A percentile compares a stretch with the other conserved stretches of the same genome.
Conservation (phyloP, 352 stramenopile species). For the Phytopythium boreale region DNA sequence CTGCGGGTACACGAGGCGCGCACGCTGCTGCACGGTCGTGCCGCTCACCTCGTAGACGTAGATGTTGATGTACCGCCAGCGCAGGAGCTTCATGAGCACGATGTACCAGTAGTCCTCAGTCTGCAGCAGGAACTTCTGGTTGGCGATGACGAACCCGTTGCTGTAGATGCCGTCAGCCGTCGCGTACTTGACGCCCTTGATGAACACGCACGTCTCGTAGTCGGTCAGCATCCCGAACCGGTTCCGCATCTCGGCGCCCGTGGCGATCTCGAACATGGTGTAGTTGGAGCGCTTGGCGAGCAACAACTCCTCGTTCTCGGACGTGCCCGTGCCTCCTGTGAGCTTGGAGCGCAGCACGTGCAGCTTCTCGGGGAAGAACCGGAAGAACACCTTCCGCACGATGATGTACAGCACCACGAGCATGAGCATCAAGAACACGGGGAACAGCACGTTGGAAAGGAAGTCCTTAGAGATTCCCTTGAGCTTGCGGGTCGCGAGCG, state of each 20-base stretch:
- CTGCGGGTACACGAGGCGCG: slow-evolving; percentile 39
- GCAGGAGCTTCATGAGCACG: slow-evolving; percentile 37
- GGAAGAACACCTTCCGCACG: slow-evolving; percentile 24
- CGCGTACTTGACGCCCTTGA: slow-evolving; percentile 44
- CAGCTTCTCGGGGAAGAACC: slow-evolving; percentile 23
- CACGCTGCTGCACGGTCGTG: slow-evolving; percentile 30
- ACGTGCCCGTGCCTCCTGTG: not conserved
- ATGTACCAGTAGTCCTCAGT: slow-evolving; percentile 37
- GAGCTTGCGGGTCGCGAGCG: slow-evolving; percentile 29
- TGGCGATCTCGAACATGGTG: slow-evolving; percentile 37
- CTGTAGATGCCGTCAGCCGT: slow-evolving; percentile 53
- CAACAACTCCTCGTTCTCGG: slow-evolving; percentile 17
- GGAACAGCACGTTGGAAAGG: slow-evolving; percentile 21
- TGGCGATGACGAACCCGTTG: slow-evolving; percentile 53
- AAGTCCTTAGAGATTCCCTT: slow-evolving; percentile 17
- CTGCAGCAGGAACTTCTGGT: slow-evolving; percentile 46
- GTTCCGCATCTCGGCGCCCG: slow-evolving; percentile 25
- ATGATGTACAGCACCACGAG: slow-evolving; percentile 29
- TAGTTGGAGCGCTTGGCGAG: slow-evolving; percentile 27
- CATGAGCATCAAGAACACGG: slow-evolving; percentile 25
- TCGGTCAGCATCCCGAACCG: slow-evolving; percentile 25
- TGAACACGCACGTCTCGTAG: slow-evolving; percentile 45
- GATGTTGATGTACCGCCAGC: slow-evolving; percentile 33
- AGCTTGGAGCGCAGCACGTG: slow-evolving; percentile 4
- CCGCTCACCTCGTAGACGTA: slow-evolving; percentile 42